These are phyloP conservation scores for Andrographis paniculata DNA, from an alignment of 305 asterid genomes.

Conservation along the genomic window DNA sequence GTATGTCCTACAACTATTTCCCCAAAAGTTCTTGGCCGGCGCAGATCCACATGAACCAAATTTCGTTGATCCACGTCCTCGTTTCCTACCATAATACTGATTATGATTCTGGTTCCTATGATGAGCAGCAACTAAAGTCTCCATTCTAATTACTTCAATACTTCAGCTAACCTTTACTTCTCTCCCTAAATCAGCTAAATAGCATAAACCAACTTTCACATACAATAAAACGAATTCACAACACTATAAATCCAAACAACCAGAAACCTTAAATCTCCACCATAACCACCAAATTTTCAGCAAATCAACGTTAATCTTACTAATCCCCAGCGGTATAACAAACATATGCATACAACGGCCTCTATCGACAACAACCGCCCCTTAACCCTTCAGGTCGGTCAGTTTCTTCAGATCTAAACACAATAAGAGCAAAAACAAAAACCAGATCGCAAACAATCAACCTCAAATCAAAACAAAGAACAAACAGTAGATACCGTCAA, in stretches of 20 bases:
- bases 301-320: slow-evolving; percentile 32
- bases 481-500: neutral
- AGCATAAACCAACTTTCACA: slow-evolving; percentile 12
- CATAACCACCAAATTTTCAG: slow-evolving; percentile 65
- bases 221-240: slow-evolving; percentile 9
- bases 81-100: slow-evolving; percentile 40
- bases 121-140: slow-evolving; percentile 62
- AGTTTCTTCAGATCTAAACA: slow-evolving; percentile 77
- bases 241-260: slow-evolving; percentile 11
- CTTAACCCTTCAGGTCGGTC: slow-evolving; percentile 19
- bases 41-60: slow-evolving; percentile 41
- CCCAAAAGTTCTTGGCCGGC: slow-evolving; percentile 38
- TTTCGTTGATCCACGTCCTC: slow-evolving; percentile 28
- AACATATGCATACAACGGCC: slow-evolving; percentile 32
- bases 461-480: neutral
- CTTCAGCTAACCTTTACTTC: neutral
- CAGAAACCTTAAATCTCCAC: slow-evolving; percentile 42
- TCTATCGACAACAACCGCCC: slow-evolving; percentile 24
- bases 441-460: slow-evolving; percentile 6
- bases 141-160: slow-evolving; percentile 26
- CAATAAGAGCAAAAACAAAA: slow-evolving; percentile 10
- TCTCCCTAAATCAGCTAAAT: slow-evolving; percentile 6
- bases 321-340: slow-evolving; percentile 24
- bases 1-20: slow-evolving; percentile 61
- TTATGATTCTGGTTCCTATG: slow-evolving; percentile 48